Conservation (phyloP, 306 rosid species). For the Quercus agrifolia region DNA sequence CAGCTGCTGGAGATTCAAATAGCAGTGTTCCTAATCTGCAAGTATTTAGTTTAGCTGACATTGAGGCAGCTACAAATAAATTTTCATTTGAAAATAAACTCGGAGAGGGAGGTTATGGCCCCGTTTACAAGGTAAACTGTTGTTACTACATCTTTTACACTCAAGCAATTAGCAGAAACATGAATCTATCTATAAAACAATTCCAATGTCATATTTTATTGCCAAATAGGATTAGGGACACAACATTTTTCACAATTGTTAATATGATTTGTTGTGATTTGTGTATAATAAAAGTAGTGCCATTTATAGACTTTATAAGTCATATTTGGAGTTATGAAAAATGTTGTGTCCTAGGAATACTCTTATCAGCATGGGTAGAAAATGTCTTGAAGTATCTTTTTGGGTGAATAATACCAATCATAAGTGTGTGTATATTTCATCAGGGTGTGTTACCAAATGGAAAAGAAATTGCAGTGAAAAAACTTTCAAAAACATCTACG, state of each 20-base stretch:
- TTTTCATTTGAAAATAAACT: constrained; percentile 39
- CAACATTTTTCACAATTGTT: too few species aligned
- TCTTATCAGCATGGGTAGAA: background rate
- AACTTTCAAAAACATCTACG: constrained; percentile 36
- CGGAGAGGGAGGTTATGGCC: constrained; percentile 56
- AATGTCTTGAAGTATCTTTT: background rate
- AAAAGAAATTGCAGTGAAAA: constrained; percentile 44
- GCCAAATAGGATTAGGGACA: too few species aligned
- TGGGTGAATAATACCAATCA: background rate
- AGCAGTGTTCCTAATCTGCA: constrained; percentile 23
- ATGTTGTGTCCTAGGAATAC: too few species aligned
- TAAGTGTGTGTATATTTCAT: background rate
- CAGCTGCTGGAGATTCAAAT: background rate
- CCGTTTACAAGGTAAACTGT: constrained; percentile 40
- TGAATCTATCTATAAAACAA: background rate
- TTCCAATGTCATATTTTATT: background rate
- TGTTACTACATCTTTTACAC: background rate
- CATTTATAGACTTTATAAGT: too few species aligned
- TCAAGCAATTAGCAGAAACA: background rate
- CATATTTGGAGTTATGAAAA: too few species aligned
- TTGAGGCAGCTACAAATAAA: constrained; percentile 42
- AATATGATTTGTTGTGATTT: too few species aligned
- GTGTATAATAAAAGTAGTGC: too few species aligned
- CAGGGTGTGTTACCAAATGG: constrained; percentile 32
- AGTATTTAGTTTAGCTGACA: constrained; percentile 30